phyloP scores from a whole-genome alignment of 352 stramenopile genomes.

The Globisporangium yorkense region DNA sequence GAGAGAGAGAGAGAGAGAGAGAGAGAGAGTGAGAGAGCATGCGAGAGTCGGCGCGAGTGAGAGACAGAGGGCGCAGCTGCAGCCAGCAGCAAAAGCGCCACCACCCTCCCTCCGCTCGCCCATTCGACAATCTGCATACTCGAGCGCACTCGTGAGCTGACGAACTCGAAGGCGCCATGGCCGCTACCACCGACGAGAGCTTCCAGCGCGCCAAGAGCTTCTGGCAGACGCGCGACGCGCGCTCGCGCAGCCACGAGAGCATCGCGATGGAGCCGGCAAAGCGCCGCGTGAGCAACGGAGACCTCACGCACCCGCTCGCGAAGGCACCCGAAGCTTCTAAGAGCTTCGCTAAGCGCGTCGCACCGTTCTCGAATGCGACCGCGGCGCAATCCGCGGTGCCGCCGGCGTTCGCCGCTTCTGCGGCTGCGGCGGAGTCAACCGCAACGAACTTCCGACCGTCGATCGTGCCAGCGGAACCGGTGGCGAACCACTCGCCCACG shows the following conservation, averaged over 20 bases:
- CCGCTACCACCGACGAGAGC: conserved; percentile 2
- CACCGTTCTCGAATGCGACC: conserved; percentile 5
- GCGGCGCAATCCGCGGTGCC: conserved; percentile 2
- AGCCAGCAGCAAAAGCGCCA: neutral
- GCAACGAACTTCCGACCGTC: conserved; percentile 8
- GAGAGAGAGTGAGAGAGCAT: neutral
- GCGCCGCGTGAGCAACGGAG: conserved; percentile 1
- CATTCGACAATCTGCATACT: conserved; percentile 6
- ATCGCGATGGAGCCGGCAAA: neutral
- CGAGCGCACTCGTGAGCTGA: neutral
- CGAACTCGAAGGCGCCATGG: conserved; percentile 1
- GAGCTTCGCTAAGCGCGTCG: conserved; percentile 16
- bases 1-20: neutral
- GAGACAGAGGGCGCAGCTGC: conserved; percentile 1
- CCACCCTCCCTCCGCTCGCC: neutral
- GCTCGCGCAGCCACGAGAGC: conserved; percentile 21
- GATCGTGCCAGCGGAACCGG: conserved; percentile 2
- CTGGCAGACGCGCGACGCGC: conserved; percentile 53
- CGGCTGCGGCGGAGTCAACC: neutral
- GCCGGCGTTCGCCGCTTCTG: neutral
- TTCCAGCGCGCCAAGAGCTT: conserved; percentile 56
- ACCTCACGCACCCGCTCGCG: neutral
- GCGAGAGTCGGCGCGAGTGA: neutral
- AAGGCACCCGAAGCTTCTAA: neutral
- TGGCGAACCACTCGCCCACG: conserved; percentile 15